Evolutionary conservation across 2,329 filamentous ascomycete species (phyloP).

Genomic region (Acrocalymma vagum): DNA sequence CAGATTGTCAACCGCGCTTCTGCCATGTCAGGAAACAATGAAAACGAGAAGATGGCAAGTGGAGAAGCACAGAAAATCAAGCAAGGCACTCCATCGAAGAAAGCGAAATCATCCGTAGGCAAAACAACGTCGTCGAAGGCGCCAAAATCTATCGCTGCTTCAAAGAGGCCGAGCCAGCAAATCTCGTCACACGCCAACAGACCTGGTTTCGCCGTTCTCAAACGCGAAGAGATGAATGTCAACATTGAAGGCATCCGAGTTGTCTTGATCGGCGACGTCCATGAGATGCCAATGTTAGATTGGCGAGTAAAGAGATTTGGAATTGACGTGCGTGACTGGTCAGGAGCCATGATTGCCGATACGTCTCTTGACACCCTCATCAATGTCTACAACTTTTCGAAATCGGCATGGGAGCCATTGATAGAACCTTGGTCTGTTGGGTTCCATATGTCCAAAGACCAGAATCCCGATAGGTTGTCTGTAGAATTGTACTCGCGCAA

Average conservation of each 20-base stretch:
- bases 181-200: conserved; percentile 66
- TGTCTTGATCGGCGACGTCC: conserved; percentile 92
- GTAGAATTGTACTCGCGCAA: conserved; percentile 90
- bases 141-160: conserved; percentile 56
- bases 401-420: conserved; percentile 96
- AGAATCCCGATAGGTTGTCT: conserved; percentile 77
- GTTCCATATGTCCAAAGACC: conserved; percentile 83
- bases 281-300: conserved; percentile 94
- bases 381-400: conserved; percentile 99
- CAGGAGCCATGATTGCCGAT: conserved; percentile 83
- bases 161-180: conserved; percentile 55
- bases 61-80: conserved; percentile 65
- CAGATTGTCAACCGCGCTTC: conserved; percentile 93
- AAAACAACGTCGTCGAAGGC: conserved; percentile 56
- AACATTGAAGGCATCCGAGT: conserved; percentile 88
- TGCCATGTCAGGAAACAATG: conserved; percentile 74
- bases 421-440: conserved; percentile 97
- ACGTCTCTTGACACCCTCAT: conserved; percentile 92
- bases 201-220: conserved; percentile 63
- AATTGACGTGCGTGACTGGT: conserved; percentile 89
- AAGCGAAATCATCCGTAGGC: conserved; percentile 58
- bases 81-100: conserved; percentile 57
- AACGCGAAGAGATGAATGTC: conserved; percentile 83
- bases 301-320: conserved; percentile 91
- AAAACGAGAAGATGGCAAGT: conserved; percentile 55